Conservation (phyloP, 495 filamentous ascomycete species). For the Penicillium salamii region DNA sequence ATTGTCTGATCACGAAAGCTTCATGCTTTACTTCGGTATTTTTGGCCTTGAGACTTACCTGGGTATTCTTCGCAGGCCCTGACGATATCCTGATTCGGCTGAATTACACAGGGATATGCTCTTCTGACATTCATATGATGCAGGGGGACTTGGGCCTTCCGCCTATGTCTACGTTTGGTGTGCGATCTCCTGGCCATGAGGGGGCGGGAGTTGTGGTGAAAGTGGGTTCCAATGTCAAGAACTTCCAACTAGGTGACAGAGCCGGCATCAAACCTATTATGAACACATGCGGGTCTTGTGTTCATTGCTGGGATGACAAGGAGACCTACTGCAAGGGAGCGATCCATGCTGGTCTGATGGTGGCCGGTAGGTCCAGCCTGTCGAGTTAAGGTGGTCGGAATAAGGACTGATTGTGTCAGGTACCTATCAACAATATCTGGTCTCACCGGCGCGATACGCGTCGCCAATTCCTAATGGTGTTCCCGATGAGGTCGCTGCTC, state of each 20-base stretch:
- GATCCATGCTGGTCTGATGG: constrained; percentile 35
- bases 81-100: constrained; percentile 47
- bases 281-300: constrained; percentile 51
- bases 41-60: background rate
- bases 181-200: constrained; percentile 53
- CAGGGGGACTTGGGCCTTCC: constrained; percentile 42
- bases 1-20: background rate
- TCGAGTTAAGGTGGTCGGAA: no score
- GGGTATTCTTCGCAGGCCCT: constrained; percentile 32
- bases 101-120: constrained; percentile 48
- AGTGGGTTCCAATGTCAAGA: constrained; percentile 48
- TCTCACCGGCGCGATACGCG: constrained; percentile 59
- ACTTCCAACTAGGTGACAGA: constrained; percentile 56
- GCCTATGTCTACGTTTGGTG: constrained; percentile 45
- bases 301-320: constrained; percentile 43
- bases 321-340: constrained; percentile 40
- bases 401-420: constrained; percentile 25
- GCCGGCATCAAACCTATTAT: constrained; percentile 57
- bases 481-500: constrained; percentile 56
- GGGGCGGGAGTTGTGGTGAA: constrained; percentile 56
- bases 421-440: constrained; percentile 68
- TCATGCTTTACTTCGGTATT: background rate
- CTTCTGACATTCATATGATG: constrained; percentile 51
- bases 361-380: constrained; percentile 20
- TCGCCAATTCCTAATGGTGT: constrained; percentile 63